These are phyloP conservation scores for Scheffersomyces spartinae DNA, from an alignment of 805 yeast species.

Conservation along the genomic window DNA sequence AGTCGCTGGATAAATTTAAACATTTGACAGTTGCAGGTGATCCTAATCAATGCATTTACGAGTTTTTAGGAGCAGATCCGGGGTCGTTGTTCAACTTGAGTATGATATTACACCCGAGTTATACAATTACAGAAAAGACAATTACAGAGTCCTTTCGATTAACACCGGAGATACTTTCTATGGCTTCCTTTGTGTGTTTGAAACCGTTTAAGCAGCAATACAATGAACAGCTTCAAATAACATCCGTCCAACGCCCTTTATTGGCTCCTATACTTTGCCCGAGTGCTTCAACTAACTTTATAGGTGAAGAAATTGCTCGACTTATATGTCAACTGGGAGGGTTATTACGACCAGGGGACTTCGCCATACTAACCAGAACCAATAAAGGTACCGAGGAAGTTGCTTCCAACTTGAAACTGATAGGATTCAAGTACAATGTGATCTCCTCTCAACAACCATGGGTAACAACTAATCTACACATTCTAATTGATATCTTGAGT, in stretches of 20 bases:
- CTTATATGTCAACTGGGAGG: constrained; percentile 25
- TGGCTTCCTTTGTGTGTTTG: too few relatives aligned
- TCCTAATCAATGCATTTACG: constrained; percentile 58
- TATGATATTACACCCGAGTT: constrained; percentile 10
- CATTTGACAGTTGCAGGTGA: constrained; percentile 66
- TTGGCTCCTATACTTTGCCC: too few relatives aligned
- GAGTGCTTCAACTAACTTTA: too few relatives aligned
- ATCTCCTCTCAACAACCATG: constrained; percentile 14
- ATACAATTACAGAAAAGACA: constrained; percentile 14
- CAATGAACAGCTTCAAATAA: too few relatives aligned
- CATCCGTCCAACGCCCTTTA: too few relatives aligned
- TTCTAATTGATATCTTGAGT: constrained; percentile 14
- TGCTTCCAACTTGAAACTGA: constrained; percentile 9
- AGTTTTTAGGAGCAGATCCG: constrained; percentile 45
- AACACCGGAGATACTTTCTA: constrained; percentile 52
- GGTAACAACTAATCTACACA: constrained; percentile 15
- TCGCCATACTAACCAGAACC: constrained; percentile 14
- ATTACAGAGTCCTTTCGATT: constrained; percentile 49
- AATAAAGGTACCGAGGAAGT: constrained; percentile 17
- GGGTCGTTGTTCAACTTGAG: constrained; percentile 16
- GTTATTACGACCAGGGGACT: constrained; percentile 14
- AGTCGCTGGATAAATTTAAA: constrained; percentile 11
- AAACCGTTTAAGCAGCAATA: too few relatives aligned
- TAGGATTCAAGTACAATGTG: constrained; percentile 14
- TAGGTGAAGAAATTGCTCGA: constrained; percentile 18